These are phyloP conservation scores for Knoxdaviesia capensis DNA, from an alignment of 2,329 filamentous ascomycete genomes.

Conservation along the genomic window DNA sequence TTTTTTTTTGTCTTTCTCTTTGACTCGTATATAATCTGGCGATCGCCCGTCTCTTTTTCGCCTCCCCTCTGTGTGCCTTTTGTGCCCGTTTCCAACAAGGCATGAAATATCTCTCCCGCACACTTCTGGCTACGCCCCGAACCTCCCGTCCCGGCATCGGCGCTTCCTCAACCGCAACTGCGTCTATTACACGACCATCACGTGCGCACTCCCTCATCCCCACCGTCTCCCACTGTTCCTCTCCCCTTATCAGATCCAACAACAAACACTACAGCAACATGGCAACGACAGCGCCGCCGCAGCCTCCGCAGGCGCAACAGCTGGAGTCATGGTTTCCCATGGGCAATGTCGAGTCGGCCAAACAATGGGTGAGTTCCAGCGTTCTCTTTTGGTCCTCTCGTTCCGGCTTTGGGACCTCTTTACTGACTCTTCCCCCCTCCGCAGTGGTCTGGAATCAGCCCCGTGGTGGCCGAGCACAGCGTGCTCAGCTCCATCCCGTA, in stretches of 20 bases:
- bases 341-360: slow-evolving; percentile 77
- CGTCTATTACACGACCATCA: too few species aligned
- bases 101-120: too few species aligned
- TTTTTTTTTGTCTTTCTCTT: too few species aligned
- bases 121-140: too few species aligned
- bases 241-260: too few species aligned
- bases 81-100: too few species aligned
- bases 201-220: not conserved
- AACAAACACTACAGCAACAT: not conserved
- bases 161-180: too few species aligned
- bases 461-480: slow-evolving; percentile 66
- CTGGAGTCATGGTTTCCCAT: slow-evolving; percentile 49
- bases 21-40: too few species aligned
- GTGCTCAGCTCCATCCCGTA: slow-evolving; percentile 76
- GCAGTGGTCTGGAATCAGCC: slow-evolving; percentile 72
- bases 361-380: slow-evolving; percentile 55
- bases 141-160: too few species aligned
- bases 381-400: not conserved
- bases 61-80: too few species aligned
- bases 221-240: too few species aligned
- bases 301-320: slow-evolving; percentile 8
- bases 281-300: slow-evolving; percentile 7
- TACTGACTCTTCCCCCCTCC: slow-evolving; percentile 4
- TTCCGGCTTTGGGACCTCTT: not conserved
- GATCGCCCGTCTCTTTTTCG: too few species aligned